Base-by-base conservation (phyloP, 371 early-diverging fungal genomes). In the Rhizopus microsporus region DNA sequence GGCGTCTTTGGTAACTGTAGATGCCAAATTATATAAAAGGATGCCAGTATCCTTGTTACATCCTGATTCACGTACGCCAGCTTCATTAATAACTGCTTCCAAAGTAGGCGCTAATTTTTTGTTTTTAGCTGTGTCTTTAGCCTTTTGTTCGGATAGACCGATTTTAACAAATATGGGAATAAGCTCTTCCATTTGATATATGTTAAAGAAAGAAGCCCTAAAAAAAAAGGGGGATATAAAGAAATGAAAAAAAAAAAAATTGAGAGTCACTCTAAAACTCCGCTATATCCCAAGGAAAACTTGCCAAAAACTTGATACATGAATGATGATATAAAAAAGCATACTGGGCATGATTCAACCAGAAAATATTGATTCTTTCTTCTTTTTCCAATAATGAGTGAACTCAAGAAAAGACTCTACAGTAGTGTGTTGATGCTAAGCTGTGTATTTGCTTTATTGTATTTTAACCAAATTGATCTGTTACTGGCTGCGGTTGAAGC, bases 61-160 rank as follows among this genome's bases (percentile, higher is more conserved):
- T n/a, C 80, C 83, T 9, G 77, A 69, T 29, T 83, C 72, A 33
- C 76, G 76, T 54, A 82, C 80, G 13, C 87, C 84, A 7, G 91
- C 89, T 50, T 89, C 78, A 51, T 77, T 65, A 49, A 88, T 87
- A 29, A 80, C 75, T 31, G 57, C 69, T 57, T 85, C 86, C 33
- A 98, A 83, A 13, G 81, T 80, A 3, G 93, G 88, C 6, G 93
- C 88, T 7, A 97, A 74, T 72, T 96, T 97, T 72, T 94, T 94
- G 81, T 98, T 97, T 61, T 87, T 89, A 42, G 89, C 93, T 0
- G 96, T 95, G 65, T 97, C 97, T 72, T 91, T 89, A 53, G 97
- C 97, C 72, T 95, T 94, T 61, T 85, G 84, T 64, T 91, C 92
- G 51, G 89, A 83, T 43, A 98, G 81, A 12, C 98, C 98, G 61